phyloP scores from a whole-genome alignment of 2,329 filamentous ascomycete genomes.

The Aspergillus proliferans region DNA sequence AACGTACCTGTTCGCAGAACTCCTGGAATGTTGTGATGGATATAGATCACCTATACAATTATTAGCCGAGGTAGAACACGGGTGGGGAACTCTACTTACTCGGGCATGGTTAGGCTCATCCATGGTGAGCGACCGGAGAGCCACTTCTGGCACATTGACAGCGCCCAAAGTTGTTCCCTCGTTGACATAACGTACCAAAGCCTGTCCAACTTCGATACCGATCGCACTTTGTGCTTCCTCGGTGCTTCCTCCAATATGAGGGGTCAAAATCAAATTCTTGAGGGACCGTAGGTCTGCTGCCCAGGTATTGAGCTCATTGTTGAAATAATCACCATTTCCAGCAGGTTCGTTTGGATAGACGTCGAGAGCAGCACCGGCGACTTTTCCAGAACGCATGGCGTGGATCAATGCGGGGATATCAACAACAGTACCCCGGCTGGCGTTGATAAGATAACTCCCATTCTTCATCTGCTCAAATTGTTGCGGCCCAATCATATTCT shows the following conservation, averaged over 20 bases:
- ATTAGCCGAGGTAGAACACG: background rate
- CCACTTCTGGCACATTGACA: constrained; percentile 95
- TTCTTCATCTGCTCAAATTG: constrained; percentile 86
- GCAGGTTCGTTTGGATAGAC: constrained; percentile 92
- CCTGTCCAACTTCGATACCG: constrained; percentile 83
- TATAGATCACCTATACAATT: constrained; percentile 69
- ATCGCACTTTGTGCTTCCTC: constrained; percentile 97
- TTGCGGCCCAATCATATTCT: constrained; percentile 75
- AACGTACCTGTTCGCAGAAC: constrained; percentile 71
- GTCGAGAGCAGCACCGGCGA: constrained; percentile 91
- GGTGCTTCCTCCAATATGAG: constrained; percentile 94
- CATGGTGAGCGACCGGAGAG: constrained; percentile 78
- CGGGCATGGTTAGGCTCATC: constrained; percentile 86
- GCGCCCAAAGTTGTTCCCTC: constrained; percentile 85
- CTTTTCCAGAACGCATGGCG: constrained; percentile 75
- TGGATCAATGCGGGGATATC: constrained; percentile 89
- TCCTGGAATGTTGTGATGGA: constrained; percentile 93
- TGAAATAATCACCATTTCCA: constrained; percentile 94
- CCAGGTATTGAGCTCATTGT: constrained; percentile 73
- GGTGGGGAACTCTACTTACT: constrained; percentile 39
- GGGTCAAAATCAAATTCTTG: constrained; percentile 90
- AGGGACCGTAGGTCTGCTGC: constrained; percentile 75
- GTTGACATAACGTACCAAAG: constrained; percentile 90
- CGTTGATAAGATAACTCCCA: constrained; percentile 92
- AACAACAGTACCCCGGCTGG: constrained; percentile 85